Evolutionary conservation across 2,329 filamentous ascomycete species (phyloP).

Genomic region (Fusarium annulatum): DNA sequence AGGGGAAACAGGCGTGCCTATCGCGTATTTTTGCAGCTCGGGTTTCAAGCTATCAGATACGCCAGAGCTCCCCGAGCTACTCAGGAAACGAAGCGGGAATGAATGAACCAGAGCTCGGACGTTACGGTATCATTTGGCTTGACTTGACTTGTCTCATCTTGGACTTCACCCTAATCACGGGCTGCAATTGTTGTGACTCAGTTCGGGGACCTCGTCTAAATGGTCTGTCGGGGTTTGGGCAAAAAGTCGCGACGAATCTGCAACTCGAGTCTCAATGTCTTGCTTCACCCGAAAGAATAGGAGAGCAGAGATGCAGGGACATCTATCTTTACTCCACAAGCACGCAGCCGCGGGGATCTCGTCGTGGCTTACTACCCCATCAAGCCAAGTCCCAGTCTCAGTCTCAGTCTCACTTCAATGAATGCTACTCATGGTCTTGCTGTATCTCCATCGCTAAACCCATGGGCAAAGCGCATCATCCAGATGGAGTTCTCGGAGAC

Average conservation of each 20-base stretch:
- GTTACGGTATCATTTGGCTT: not conserved
- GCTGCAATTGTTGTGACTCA: not conserved
- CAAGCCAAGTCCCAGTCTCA: not conserved
- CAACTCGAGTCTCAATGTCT: slow-evolving; percentile 6
- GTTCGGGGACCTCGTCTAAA: slow-evolving; percentile 4
- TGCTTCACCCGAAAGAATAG: slow-evolving; percentile 29
- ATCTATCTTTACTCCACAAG: slow-evolving; percentile 18
- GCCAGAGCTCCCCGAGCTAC: slow-evolving; percentile 11
- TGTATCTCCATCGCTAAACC: not conserved
- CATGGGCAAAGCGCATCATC: not conserved
- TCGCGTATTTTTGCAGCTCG: not conserved
- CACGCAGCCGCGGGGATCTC: slow-evolving; percentile 6
- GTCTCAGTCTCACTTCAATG: not conserved
- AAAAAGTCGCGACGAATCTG: not conserved
- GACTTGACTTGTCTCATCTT: not conserved
- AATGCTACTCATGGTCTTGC: not conserved
- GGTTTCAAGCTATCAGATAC: slow-evolving; percentile 14
- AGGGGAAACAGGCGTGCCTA: slow-evolving; percentile 14
- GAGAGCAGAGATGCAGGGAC: slow-evolving; percentile 13
- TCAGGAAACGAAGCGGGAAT: slow-evolving; percentile 29
- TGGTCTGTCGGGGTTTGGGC: not conserved
- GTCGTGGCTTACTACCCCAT: slow-evolving; percentile 15
- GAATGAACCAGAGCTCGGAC: slow-evolving; percentile 12
- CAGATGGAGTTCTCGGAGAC: slow-evolving; percentile 13
- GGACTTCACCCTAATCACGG: not conserved